These are phyloP conservation scores for Candida pseudofarinosa DNA, from an alignment of 805 yeast species.

Conservation along the genomic window DNA sequence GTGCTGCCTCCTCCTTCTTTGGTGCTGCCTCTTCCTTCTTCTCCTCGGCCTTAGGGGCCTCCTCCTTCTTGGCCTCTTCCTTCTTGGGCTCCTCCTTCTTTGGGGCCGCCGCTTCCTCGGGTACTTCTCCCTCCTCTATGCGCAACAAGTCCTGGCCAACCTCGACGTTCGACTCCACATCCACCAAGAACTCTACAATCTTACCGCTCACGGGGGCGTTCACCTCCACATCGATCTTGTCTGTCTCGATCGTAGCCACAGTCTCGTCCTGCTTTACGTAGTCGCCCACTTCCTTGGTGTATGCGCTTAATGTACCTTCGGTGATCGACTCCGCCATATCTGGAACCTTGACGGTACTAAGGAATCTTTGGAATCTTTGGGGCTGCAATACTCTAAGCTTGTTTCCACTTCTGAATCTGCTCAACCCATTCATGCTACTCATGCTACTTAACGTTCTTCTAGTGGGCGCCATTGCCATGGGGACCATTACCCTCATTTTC, in stretches of 20 bases:
- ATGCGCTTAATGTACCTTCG: slow-evolving; percentile 83
- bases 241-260: slow-evolving; percentile 96
- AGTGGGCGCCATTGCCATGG: slow-evolving; percentile 1
- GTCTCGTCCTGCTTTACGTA: slow-evolving; percentile 82
- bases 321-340: slow-evolving; percentile 98
- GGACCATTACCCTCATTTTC: not conserved
- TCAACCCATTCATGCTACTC: not conserved
- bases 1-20: slow-evolving; percentile 28
- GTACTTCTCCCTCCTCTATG: slow-evolving; percentile 76
- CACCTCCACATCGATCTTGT: slow-evolving; percentile 95
- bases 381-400: not conserved
- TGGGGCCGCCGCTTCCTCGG: slow-evolving; percentile 52
- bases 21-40: slow-evolving; percentile 25
- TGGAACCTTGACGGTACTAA: slow-evolving; percentile 75
- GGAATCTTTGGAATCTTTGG: slow-evolving; percentile 28
- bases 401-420: not conserved
- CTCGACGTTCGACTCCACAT: slow-evolving; percentile 87
- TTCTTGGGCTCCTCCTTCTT: slow-evolving; percentile 21
- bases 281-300: slow-evolving; percentile 77
- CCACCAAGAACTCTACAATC: slow-evolving; percentile 74
- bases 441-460: slow-evolving; percentile 1
- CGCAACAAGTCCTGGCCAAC: slow-evolving; percentile 91
- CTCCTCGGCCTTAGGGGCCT: slow-evolving; percentile 22
- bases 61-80: slow-evolving; percentile 21
- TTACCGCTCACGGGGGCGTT: slow-evolving; percentile 93